These are phyloP conservation scores for Nymphaea colorata DNA, from an alignment of 164 flowering plant species.

Conservation along the genomic window DNA sequence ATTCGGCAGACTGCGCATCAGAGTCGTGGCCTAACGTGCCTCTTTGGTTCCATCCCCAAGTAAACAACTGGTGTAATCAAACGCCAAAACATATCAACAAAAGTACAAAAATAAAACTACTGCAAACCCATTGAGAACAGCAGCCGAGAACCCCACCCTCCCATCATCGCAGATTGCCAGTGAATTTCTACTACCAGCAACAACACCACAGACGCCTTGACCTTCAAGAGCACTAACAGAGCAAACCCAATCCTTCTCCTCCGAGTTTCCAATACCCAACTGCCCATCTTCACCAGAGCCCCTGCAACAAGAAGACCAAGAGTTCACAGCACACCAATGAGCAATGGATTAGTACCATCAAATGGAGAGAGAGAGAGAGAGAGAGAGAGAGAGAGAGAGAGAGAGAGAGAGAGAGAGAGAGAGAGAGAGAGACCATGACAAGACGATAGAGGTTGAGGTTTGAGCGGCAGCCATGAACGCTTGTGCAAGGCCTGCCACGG, in stretches of 20 bases:
- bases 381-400: slow-evolving; percentile 3
- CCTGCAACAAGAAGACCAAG: slow-evolving; percentile 30
- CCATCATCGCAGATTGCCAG: slow-evolving; percentile 93
- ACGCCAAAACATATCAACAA: slow-evolving; percentile 3
- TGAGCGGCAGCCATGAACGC: neutral
- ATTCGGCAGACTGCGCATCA: slow-evolving; percentile 42
- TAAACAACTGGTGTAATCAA: slow-evolving; percentile 49
- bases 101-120: neutral
- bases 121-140: neutral
- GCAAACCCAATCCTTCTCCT: slow-evolving; percentile 83
- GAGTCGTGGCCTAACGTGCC: slow-evolving; percentile 74
- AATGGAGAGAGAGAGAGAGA: slow-evolving; percentile 4
- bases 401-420: neutral
- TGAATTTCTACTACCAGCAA: slow-evolving; percentile 95
- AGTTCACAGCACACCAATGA: neutral
- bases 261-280: slow-evolving; percentile 72
- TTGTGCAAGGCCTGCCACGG: too few species aligned
- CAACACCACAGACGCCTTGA: slow-evolving; percentile 49
- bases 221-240: slow-evolving; percentile 42
- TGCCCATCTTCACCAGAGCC: slow-evolving; percentile 99
- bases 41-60: slow-evolving; percentile 99
- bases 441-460: neutral
- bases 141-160: slow-evolving; percentile 32
- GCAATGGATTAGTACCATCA: neutral
- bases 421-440: slow-evolving; percentile 1